Evolutionary conservation across 768 basidiomycete genomes (phyloP), one percentile per base, ranked within the genome.

Genomic region (Tephrocybe sp.): DNA sequence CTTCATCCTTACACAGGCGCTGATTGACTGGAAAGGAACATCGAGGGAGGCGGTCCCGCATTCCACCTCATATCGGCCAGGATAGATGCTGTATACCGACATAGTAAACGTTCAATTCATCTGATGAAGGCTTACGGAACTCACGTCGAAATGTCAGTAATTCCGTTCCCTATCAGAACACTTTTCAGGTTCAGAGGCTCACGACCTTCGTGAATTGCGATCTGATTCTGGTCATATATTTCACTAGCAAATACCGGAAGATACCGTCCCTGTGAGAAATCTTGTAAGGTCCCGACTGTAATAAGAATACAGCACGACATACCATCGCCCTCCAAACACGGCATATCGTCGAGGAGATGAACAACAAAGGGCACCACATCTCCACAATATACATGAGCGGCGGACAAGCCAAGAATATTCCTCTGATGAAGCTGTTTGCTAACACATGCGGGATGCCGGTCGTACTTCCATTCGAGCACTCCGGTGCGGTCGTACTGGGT

Each of bases 241-340:
- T 89, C 84, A 43, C 84, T 80, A 2, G 87, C 88, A 51, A 91
- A 91, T 1, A 85, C 76, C 9, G 83, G 85, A 4, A 86, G 69
- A 60, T 86, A 84, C n/a, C 80, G 79, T 11, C 84, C 83, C 84
- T 84, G 22, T 15, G 34, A 39, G 29, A 41, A 75, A 45, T 7
- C 21, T n/a, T n/a, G n/a, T n/a, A n/a, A n/a, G n/a, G n/a, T n/a
- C n/a, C n/a, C n/a, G n/a, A n/a, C n/a, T n/a, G n/a, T n/a, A n/a
- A n/a, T n/a, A n/a, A n/a, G n/a, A n/a, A n/a, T n/a, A n/a, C n/a
- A n/a, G n/a, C n/a, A n/a, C n/a, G n/a, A n/a, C n/a, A n/a, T n/a
- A n/a, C n/a, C 16, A 94, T 99, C 65, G 89, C 93, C 13, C 80
- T 97, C 19, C 94, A 97, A 67, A 97, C 93, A 24, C 78, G 90